phyloP scores from a whole-genome alignment of 345 rosid genomes.

The Cochlearia excelsa region DNA sequence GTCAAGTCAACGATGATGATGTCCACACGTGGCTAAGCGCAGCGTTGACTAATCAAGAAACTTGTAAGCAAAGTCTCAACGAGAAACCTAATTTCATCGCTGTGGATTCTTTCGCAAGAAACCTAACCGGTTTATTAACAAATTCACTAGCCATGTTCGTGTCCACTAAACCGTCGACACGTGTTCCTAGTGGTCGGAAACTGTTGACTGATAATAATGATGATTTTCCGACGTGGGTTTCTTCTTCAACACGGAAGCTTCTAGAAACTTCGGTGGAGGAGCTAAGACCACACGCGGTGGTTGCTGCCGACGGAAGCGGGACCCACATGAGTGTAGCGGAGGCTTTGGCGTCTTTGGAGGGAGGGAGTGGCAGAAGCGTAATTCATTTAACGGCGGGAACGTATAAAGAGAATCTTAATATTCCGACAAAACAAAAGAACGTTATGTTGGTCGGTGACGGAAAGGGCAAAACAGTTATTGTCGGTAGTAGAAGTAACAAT shows the following conservation, averaged over 20 bases:
- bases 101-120: constrained; percentile 33
- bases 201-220: constrained; percentile 5
- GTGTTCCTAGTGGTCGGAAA: not conserved
- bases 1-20: constrained; percentile 21
- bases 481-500: constrained; percentile 33
- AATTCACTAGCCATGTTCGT: constrained; percentile 38
- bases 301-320: constrained; percentile 54
- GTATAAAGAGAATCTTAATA: constrained; percentile 43
- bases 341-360: constrained; percentile 38
- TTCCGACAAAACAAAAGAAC: constrained; percentile 49
- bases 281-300: constrained; percentile 44
- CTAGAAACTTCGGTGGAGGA: constrained; percentile 46
- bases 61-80: constrained; percentile 47
- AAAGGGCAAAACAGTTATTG: constrained; percentile 49
- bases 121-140: constrained; percentile 37
- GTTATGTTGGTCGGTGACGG: constrained; percentile 64
- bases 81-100: constrained; percentile 7
- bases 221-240: constrained; percentile 34
- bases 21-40: constrained; percentile 60
- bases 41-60: constrained; percentile 52
- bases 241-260: constrained; percentile 34
- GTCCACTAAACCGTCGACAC: constrained; percentile 16
- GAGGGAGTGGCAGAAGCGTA: constrained; percentile 38
- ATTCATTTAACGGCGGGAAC: constrained; percentile 55
- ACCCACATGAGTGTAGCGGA: constrained; percentile 46